These are phyloP conservation scores for Datura wrightii DNA, from an alignment of 257 asterid genomes.

Conservation along the genomic window DNA sequence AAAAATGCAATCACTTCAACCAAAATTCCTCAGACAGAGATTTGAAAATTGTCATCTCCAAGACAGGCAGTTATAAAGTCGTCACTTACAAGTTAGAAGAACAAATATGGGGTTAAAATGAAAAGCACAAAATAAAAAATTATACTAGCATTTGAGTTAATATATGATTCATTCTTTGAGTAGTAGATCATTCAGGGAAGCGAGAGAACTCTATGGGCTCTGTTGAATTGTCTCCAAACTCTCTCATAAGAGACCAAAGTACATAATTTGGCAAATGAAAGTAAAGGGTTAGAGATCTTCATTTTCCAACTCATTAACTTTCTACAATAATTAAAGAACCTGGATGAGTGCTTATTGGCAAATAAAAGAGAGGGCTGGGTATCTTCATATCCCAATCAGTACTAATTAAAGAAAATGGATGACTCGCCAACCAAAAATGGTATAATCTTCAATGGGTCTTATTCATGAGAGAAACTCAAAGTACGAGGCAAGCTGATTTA, in stretches of 20 bases:
- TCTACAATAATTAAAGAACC: neutral
- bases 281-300: neutral
- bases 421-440: neutral
- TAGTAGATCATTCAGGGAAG: constrained; percentile 11
- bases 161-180: neutral
- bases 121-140: neutral
- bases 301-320: neutral
- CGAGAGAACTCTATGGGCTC: neutral
- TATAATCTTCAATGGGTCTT: neutral
- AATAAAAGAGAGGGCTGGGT: neutral
- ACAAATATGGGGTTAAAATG: neutral
- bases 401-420: neutral
- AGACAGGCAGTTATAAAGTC: neutral
- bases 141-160: neutral
- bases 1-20: neutral
- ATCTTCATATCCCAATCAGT: neutral
- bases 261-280: constrained; percentile 13
- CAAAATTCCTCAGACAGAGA: constrained; percentile 2
- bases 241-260: neutral
- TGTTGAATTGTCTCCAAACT: neutral
- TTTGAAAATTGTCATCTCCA: neutral
- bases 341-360: neutral
- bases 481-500: neutral
- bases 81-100: neutral
- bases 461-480: constrained; percentile 26